These are phyloP conservation scores for Cyberlindnera samutprakarnensis DNA, from an alignment of 805 yeast genomes.

Conservation along the genomic window DNA sequence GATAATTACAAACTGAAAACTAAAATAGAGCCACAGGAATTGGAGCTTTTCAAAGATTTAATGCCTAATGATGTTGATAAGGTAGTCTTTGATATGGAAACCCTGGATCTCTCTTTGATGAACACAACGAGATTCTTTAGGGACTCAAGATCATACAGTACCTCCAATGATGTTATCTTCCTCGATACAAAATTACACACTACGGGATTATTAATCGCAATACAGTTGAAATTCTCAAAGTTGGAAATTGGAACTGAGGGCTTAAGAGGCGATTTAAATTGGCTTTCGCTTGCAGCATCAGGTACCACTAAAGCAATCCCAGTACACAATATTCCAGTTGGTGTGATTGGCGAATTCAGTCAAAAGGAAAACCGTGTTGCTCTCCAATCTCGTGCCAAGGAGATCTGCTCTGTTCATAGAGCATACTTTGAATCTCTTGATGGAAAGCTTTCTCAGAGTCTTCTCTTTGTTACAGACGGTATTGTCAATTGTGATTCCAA, in stretches of 20 bases:
- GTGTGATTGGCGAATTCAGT: slow-evolving; percentile 12
- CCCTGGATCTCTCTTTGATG: not conserved
- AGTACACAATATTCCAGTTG: slow-evolving; percentile 8
- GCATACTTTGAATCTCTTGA: slow-evolving; percentile 6
- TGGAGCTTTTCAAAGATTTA: slow-evolving; percentile 3
- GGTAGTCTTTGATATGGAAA: slow-evolving; percentile 7
- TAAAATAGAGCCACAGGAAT: slow-evolving; percentile 1
- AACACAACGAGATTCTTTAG: not conserved
- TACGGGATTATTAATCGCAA: slow-evolving; percentile 17
- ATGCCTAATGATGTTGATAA: slow-evolving; percentile 13
- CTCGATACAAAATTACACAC: slow-evolving; percentile 16
- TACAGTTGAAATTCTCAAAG: slow-evolving; percentile 13
- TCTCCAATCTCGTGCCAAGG: slow-evolving; percentile 9
- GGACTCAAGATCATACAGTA: not conserved
- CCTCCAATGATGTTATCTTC: slow-evolving; percentile 7
- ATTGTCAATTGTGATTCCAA: slow-evolving; percentile 9
- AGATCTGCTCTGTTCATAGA: slow-evolving; percentile 14
- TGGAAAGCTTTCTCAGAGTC: not conserved
- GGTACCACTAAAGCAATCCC: slow-evolving; percentile 6
- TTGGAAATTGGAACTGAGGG: slow-evolving; percentile 18
- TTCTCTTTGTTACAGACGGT: slow-evolving; percentile 12
- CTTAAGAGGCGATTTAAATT: slow-evolving; percentile 24
- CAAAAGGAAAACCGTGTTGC: slow-evolving; percentile 9
- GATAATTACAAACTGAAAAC: slow-evolving; percentile 25
- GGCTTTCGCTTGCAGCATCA: slow-evolving; percentile 24